Percentiles rank a stretch among this genome's conserved stretches.
phyloP scores from a whole-genome alignment of 345 rosid species.

The Boechera stricta region DNA sequence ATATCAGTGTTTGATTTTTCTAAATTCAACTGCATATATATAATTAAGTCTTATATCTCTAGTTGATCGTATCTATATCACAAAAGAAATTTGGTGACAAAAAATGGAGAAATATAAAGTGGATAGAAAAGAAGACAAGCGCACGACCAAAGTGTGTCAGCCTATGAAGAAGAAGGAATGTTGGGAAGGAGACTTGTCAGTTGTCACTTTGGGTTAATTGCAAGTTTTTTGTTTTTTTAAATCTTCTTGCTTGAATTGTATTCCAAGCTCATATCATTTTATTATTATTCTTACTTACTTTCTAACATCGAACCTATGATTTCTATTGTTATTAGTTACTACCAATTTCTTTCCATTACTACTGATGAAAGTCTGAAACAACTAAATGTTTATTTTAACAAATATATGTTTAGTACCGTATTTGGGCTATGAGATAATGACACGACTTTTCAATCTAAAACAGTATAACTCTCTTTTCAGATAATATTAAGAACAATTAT shows the following conservation, averaged over 20 bases:
- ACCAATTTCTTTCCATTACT: background rate
- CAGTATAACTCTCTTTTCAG: background rate
- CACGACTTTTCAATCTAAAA: background rate
- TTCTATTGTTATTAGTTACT: background rate
- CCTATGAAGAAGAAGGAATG: constrained; percentile 35
- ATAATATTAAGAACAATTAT: background rate
- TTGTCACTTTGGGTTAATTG: constrained; percentile 35
- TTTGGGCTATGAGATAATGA: background rate
- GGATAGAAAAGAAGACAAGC: background rate
- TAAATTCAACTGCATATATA: too few species aligned
- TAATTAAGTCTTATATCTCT: background rate
- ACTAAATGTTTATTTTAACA: background rate
- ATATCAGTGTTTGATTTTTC: too few species aligned
- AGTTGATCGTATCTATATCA: background rate
- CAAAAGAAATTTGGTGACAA: constrained; percentile 3
- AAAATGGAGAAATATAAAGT: background rate
- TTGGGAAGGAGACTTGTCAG: constrained; percentile 39
- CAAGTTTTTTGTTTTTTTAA: constrained; percentile 5
- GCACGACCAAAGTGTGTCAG: constrained; percentile 24
- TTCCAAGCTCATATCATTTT: constrained; percentile 38
- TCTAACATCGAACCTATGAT: constrained; percentile 12
- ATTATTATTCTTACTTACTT: constrained; percentile 24
- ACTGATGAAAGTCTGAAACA: background rate
- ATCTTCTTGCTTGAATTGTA: constrained; percentile 43
- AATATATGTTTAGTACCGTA: background rate